Conservation (phyloP, 169 alveolate genomes). For the Cryptosporidium andersoni region DNA sequence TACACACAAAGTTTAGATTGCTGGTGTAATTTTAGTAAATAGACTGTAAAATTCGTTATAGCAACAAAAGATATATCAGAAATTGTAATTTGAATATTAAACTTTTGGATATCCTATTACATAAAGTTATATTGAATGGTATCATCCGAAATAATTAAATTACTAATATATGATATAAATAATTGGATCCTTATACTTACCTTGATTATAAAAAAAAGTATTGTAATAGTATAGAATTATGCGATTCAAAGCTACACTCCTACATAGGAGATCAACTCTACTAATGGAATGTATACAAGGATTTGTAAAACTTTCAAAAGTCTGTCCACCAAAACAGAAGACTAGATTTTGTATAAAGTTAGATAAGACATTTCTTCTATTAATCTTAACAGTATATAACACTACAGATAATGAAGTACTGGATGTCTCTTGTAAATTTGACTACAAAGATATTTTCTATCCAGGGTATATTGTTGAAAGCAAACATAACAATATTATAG, state of each 20-base stretch:
- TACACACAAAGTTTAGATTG: no score
- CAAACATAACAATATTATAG: conserved; percentile 50
- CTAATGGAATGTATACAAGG: conserved; percentile 67
- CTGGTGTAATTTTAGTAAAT: no score
- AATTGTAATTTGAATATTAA: no score
- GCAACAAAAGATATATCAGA: no score
- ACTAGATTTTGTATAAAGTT: conserved; percentile 36
- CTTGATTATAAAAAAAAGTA: no score
- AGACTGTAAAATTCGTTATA: no score
- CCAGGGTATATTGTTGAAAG: conserved; percentile 43
- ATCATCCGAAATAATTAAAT: no score
- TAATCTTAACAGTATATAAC: conserved; percentile 21
- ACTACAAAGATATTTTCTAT: conserved; percentile 50
- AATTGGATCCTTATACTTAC: no score
- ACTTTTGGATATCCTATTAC: no score
- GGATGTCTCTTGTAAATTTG: conserved; percentile 59
- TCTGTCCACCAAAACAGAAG: conserved; percentile 39
- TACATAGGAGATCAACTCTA: conserved; percentile 28
- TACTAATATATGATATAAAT: no score
- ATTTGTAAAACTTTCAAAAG: conserved; percentile 49
- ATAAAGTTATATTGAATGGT: no score
- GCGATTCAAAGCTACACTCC: conserved; percentile 45
- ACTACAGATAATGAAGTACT: conserved; percentile 54
- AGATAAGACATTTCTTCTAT: conserved; percentile 24
- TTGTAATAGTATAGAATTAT: background rate